Evolutionary conservation across 352 stramenopile genomes (phyloP).

Genomic region (Phytophthora tentaculata): DNA sequence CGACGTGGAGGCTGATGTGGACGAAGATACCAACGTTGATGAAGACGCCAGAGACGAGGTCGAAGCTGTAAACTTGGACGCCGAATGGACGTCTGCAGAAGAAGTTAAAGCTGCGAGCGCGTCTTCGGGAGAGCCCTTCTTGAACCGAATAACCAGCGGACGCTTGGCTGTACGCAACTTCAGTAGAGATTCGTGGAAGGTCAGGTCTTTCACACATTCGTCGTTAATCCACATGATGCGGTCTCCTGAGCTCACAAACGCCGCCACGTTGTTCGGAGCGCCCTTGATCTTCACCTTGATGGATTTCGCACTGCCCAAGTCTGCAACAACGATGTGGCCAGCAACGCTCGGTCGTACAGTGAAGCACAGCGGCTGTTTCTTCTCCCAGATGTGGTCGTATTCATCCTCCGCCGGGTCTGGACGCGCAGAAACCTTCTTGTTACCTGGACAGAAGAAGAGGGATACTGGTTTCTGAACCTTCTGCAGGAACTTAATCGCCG

Average conservation of each 20-base stretch:
- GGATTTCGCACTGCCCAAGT: constrained; percentile 85
- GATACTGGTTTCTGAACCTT: constrained; percentile 88
- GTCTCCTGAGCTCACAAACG: constrained; percentile 69
- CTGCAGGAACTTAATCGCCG: constrained; percentile 89
- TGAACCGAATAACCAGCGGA: constrained; percentile 86
- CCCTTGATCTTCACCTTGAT: constrained; percentile 86
- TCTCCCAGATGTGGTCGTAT: constrained; percentile 90
- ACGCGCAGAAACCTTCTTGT: constrained; percentile 78
- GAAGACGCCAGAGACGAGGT: constrained; percentile 35
- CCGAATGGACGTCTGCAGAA: constrained; percentile 22
- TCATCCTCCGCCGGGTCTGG: constrained; percentile 73
- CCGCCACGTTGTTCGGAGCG: constrained; percentile 55
- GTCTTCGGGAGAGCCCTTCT: constrained; percentile 64
- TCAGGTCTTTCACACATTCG: constrained; percentile 69
- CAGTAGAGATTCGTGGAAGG: constrained; percentile 84
- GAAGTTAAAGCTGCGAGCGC: constrained; percentile 35
- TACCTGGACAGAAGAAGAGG: constrained; percentile 84
- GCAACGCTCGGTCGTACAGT: constrained; percentile 73
- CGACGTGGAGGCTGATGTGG: constrained; percentile 22
- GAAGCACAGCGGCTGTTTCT: constrained; percentile 88
- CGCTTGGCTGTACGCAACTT: constrained; percentile 86
- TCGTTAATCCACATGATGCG: constrained; percentile 87
- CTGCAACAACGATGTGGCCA: constrained; percentile 79
- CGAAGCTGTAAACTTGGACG: constrained; percentile 34
- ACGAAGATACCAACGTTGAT: constrained; percentile 35